Evolutionary conservation across 2,329 filamentous ascomycete genomes (phyloP).

Genomic region (Xylariaceae sp.): DNA sequence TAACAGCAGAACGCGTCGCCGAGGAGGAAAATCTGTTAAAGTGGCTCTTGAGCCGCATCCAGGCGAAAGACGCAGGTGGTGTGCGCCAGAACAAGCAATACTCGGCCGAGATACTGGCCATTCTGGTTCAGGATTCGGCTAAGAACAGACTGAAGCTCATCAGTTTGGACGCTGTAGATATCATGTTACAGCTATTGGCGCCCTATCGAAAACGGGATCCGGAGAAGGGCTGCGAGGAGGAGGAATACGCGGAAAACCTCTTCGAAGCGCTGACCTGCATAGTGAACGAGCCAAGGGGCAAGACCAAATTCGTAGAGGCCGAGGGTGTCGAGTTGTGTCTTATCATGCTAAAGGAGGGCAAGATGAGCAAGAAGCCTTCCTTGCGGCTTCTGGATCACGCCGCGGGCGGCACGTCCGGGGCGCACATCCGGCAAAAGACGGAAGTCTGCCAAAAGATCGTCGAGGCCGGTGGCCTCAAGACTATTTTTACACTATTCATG

Average conservation of each 20-base stretch:
- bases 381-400: constrained; percentile 83
- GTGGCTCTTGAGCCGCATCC: constrained; percentile 74
- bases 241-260: constrained; percentile 90
- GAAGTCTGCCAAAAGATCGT: constrained; percentile 71
- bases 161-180: constrained; percentile 66
- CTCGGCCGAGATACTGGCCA: constrained; percentile 82
- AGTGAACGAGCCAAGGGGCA: constrained; percentile 68
- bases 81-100: constrained; percentile 94
- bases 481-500: constrained; percentile 81
- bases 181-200: constrained; percentile 75
- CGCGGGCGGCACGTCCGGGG: constrained; percentile 47
- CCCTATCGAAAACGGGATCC: constrained; percentile 83
- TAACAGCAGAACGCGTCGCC: constrained; percentile 66
- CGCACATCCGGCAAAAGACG: constrained; percentile 60
- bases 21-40: constrained; percentile 60
- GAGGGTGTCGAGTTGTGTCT: constrained; percentile 89
- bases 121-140: constrained; percentile 71
- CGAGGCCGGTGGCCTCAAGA: constrained; percentile 78
- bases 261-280: constrained; percentile 83
- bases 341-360: constrained; percentile 87
- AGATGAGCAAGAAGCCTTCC: constrained; percentile 71
- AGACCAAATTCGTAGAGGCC: constrained; percentile 75
- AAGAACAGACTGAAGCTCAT: constrained; percentile 60
- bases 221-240: constrained; percentile 76
- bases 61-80: constrained; percentile 42